Base-by-base conservation (phyloP, 2,329 filamentous ascomycete genomes). In the Ophiocordyceps robertsii region DNA sequence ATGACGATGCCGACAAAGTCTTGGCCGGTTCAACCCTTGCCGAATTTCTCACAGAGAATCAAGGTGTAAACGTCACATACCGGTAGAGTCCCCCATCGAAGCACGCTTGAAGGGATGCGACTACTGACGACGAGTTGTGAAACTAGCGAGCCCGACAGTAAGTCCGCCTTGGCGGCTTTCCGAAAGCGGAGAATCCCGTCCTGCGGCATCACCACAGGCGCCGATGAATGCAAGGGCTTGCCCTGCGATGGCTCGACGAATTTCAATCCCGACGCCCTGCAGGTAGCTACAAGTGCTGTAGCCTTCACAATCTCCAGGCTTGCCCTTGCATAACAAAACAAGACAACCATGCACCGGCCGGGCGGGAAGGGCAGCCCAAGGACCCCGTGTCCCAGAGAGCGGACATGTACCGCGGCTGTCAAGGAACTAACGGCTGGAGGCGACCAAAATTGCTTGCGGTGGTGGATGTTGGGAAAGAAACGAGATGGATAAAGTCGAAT, bases 151-250 rank as follows among this genome's bases (percentile, higher is more conserved):
- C 17, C 33, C 33, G 16, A 10, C 6, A 3, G 9, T 9, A 6
- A 27, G 16, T 38, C 40, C 14, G 64, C 67, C 49, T 66, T 66
- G 43, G 61, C 62, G 16, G 60, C 60, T 30, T 67, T 68, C 47
- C 44, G 65, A 21, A 48, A 59, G 14, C 55, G 61, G 8, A 63
- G 64, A 12, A 64, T 67, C 29, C 63, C 63, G 10, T 57, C 56
- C 3, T 61, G 59, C 10, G 62, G 63, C 12, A 53, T 68, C 41
- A 65, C 63, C 51, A 67, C 64, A 0, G 64, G 64, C 17, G 62
- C 63, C 2, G 58, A 59, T 10, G 51, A 48, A 16, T 39, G 38
- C 29, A 6, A 39, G n/a, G 11, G 19, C 16, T 29, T 19, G 33
- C 12, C 11, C 14, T 42, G 40, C 16, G 29, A 39, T 7, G 16